phyloP scores from a whole-genome alignment of 2,329 filamentous ascomycete genomes.

The Fusarium sp. region DNA sequence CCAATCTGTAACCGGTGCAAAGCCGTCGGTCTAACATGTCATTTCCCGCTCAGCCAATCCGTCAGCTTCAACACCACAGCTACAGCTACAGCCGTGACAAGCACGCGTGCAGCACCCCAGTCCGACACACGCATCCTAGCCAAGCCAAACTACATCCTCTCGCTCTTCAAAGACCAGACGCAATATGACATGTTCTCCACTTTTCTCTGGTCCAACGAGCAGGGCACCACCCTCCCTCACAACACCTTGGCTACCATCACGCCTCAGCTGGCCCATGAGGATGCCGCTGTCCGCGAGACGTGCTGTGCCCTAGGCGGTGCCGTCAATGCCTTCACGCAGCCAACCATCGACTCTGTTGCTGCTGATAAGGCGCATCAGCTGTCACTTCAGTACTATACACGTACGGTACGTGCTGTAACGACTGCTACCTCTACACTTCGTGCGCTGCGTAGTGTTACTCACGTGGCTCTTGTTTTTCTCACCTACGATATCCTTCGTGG shows the following conservation, averaged over 20 bases:
- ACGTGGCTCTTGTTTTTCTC: constrained; percentile 36
- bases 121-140: constrained; percentile 26
- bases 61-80: background rate
- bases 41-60: constrained; percentile 14
- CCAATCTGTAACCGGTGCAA: constrained; percentile 33
- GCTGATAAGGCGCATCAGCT: constrained; percentile 19
- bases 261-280: constrained; percentile 32
- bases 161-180: constrained; percentile 34
- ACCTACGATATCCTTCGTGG: constrained; percentile 37
- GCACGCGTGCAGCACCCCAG: background rate
- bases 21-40: constrained; percentile 15
- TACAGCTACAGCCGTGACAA: background rate
- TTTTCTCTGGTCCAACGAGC: constrained; percentile 32
- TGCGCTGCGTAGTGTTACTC: constrained; percentile 24
- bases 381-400: constrained; percentile 34
- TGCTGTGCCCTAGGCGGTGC: constrained; percentile 36
- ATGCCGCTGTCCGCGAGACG: constrained; percentile 30
- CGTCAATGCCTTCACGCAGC: constrained; percentile 23
- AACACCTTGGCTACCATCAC: constrained; percentile 31
- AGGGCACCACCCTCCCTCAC: constrained; percentile 31
- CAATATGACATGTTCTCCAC: constrained; percentile 36
- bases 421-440: background rate
- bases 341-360: background rate
- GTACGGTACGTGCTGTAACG: constrained; percentile 24
- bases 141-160: constrained; percentile 22